Evolutionary conservation across 768 basidiomycete species (phyloP).

Genomic region (Rhodotorula babjevae): DNA sequence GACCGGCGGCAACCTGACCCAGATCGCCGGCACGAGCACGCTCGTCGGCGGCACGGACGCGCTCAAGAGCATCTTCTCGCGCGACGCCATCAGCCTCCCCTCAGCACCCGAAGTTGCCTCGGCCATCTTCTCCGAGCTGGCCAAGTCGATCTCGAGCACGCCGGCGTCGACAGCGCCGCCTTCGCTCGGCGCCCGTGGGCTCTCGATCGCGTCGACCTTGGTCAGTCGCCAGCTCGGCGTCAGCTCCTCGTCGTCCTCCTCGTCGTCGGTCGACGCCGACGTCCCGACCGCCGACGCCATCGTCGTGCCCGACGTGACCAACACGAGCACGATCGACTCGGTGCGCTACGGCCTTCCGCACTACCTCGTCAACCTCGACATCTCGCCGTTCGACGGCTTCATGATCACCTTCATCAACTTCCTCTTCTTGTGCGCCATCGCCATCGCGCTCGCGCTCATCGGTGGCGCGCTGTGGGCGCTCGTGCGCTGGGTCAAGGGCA

Average conservation of each 20-base stretch:
- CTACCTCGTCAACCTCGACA: constrained; percentile 52
- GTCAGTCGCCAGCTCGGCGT: neutral
- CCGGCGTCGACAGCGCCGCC: neutral
- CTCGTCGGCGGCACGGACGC: constrained; percentile 37
- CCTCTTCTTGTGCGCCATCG: constrained; percentile 57
- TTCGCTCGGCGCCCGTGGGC: neutral
- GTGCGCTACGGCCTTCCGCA: constrained; percentile 39
- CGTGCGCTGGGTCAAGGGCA: constrained; percentile 16
- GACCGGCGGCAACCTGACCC: constrained; percentile 71
- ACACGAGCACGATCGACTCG: constrained; percentile 51
- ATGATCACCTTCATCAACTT: constrained; percentile 74
- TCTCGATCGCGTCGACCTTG: neutral
- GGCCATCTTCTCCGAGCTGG: constrained; percentile 7
- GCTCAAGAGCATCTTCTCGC: constrained; percentile 29
- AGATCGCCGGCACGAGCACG: constrained; percentile 42
- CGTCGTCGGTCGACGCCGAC: constrained; percentile 8
- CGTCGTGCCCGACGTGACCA: constrained; percentile 45
- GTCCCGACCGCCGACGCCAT: constrained; percentile 17
- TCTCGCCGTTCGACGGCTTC: constrained; percentile 81
- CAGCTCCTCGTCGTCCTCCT: neutral
- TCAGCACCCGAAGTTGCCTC: constrained; percentile 7
- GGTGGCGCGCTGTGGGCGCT: constrained; percentile 44
- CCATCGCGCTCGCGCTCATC: constrained; percentile 57
- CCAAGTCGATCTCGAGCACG: neutral
- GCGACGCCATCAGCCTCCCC: neutral